These are phyloP conservation scores for Ocimum tenuiflorum DNA, from an alignment of 257 asterid genomes.

Conservation along the genomic window DNA sequence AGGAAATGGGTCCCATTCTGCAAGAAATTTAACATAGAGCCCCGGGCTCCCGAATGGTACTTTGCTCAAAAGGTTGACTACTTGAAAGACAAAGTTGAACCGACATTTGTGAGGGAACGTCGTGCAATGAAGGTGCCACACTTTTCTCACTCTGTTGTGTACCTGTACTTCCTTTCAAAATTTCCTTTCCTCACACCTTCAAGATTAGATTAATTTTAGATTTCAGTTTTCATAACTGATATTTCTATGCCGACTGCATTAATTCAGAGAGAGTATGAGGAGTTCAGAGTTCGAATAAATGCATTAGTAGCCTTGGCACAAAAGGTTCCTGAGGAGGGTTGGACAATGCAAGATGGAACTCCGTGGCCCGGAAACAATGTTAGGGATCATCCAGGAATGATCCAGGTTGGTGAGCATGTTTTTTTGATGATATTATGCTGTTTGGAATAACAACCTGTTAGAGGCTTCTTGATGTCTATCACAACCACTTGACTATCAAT, in stretches of 20 bases:
- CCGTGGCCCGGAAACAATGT: conserved; percentile 96
- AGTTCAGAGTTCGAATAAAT: conserved; percentile 73
- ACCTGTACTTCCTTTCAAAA: too few species aligned
- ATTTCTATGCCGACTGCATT: too few species aligned
- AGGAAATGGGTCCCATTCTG: conserved; percentile 81
- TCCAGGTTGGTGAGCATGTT: conserved; percentile 54
- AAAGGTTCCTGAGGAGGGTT: conserved; percentile 92
- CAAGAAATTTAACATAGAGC: conserved; percentile 72
- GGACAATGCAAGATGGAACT: conserved; percentile 96
- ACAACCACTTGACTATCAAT: too few species aligned
- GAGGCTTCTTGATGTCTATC: too few species aligned
- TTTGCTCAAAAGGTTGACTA: conserved; percentile 77
- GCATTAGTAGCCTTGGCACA: conserved; percentile 64
- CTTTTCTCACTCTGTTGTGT: too few species aligned
- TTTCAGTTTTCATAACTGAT: too few species aligned
- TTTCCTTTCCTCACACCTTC: too few species aligned
- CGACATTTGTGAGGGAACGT: conserved; percentile 70
- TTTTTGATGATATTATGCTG: too few species aligned
- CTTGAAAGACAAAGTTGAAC: conserved; percentile 69
- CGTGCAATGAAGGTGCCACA: conserved; percentile 96
- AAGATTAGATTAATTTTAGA: too few species aligned
- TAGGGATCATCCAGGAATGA: conserved; percentile 94
- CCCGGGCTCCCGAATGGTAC: conserved; percentile 92
- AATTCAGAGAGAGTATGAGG: conserved; percentile 96
- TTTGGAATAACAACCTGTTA: too few species aligned